Evolutionary conservation across 1,139 yeast species (phyloP).

Genomic region (Scheffersomyces stambukii): DNA sequence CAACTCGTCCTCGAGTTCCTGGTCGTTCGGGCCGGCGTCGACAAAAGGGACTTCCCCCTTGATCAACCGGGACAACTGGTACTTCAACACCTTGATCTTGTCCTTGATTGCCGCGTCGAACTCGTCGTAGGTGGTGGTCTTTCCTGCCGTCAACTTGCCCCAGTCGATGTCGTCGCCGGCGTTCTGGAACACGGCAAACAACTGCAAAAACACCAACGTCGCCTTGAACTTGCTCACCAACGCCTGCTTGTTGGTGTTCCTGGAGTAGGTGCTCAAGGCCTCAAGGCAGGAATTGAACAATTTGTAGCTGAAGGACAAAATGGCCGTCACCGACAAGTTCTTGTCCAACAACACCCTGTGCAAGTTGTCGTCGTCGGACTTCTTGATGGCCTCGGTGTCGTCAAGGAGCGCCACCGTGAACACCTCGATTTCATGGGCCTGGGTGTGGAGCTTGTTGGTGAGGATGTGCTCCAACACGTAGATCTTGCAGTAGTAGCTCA

Average conservation of each 20-base stretch:
- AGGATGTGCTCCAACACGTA: slow-evolving; percentile 69
- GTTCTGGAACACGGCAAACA: slow-evolving; percentile 25
- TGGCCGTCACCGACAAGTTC: slow-evolving; percentile 52
- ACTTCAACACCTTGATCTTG: slow-evolving; percentile 36
- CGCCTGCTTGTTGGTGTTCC: slow-evolving; percentile 17
- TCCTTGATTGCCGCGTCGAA: slow-evolving; percentile 28
- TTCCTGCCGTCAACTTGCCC: slow-evolving; percentile 29
- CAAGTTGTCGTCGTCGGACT: slow-evolving; percentile 29
- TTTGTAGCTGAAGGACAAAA: slow-evolving; percentile 57
- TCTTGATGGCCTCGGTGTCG: slow-evolving; percentile 54
- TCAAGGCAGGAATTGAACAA: slow-evolving; percentile 51
- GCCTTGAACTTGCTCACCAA: slow-evolving; percentile 34
- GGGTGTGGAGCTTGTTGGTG: slow-evolving; percentile 51
- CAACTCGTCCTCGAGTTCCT: slow-evolving; percentile 26
- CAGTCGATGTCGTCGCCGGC: slow-evolving; percentile 24
- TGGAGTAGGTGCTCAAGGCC: slow-evolving; percentile 23
- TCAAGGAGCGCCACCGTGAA: slow-evolving; percentile 61
- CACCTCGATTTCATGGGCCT: slow-evolving; percentile 47
- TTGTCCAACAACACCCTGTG: slow-evolving; percentile 51
- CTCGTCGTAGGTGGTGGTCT: slow-evolving; percentile 20
- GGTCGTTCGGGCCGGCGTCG: slow-evolving; percentile 21
- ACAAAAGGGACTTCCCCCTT: slow-evolving; percentile 32
- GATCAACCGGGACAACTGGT: slow-evolving; percentile 35
- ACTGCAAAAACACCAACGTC: slow-evolving; percentile 30
- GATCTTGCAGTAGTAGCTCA: slow-evolving; percentile 53